These are phyloP conservation scores for Agrocybe pediades DNA, from an alignment of 768 basidiomycete species.

Conservation along the genomic window DNA sequence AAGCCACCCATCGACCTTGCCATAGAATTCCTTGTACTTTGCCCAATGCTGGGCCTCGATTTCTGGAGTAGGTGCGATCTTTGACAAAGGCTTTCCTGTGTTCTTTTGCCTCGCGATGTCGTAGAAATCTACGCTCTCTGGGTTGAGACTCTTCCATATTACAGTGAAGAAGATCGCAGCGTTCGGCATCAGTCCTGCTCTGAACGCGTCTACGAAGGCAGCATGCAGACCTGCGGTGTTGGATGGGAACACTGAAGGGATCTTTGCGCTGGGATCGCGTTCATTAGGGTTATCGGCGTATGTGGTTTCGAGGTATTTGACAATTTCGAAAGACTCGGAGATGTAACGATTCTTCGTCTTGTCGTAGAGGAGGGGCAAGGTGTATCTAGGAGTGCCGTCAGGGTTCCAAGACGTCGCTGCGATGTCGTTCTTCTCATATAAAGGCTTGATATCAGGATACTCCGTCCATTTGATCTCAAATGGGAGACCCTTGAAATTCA, in stretches of 20 bases:
- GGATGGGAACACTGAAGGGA: not conserved
- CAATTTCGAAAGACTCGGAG: slow-evolving; percentile 32
- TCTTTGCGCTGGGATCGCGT: not conserved
- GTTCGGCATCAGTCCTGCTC: not conserved
- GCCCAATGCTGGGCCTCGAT: not conserved
- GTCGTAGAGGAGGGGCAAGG: slow-evolving; percentile 50
- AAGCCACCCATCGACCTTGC: not conserved
- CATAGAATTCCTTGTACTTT: not conserved
- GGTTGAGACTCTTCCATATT: not conserved
- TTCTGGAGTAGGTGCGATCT: not conserved
- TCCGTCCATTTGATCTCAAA: slow-evolving; percentile 53
- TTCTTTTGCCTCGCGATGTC: not conserved
- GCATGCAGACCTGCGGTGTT: not conserved
- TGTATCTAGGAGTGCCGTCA: slow-evolving; percentile 36
- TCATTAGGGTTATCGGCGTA: not conserved
- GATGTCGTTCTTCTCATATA: slow-evolving; percentile 32
- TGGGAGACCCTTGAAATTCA: slow-evolving; percentile 35
- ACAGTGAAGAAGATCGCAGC: not conserved
- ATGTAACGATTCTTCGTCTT: slow-evolving; percentile 36
- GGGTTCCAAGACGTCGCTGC: slow-evolving; percentile 26
- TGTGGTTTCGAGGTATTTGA: slow-evolving; percentile 1
- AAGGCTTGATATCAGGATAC: slow-evolving; percentile 44
- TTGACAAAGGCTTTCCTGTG: not conserved
- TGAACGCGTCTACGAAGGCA: not conserved
- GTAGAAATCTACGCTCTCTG: not conserved